Conservation (phyloP, 208 protist genomes). For the Crithidia fasciculata region DNA sequence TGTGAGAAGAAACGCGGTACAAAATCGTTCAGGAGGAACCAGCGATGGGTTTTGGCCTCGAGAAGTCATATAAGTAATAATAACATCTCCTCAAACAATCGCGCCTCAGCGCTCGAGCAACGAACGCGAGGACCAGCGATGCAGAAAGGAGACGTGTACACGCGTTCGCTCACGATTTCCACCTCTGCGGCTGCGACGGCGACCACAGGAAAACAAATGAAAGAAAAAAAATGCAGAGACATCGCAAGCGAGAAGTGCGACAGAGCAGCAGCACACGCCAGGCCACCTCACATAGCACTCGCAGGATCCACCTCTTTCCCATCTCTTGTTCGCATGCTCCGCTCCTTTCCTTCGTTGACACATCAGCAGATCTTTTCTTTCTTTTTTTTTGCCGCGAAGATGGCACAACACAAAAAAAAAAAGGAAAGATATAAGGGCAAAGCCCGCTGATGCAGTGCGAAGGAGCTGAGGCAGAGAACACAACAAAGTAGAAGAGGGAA, state of each 20-base stretch:
- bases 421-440: no score
- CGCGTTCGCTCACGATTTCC: no score
- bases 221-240: neutral
- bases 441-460: no score
- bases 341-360: neutral
- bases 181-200: no score
- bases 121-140: no score
- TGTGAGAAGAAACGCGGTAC: neutral
- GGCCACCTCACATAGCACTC: no score
- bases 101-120: no score
- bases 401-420: no score
- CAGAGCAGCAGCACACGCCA: neutral
- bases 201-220: neutral
- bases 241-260: conserved; percentile 1
- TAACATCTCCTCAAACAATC: neutral
- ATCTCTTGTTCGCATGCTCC: neutral
- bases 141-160: no score
- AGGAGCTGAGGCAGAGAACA: no score
- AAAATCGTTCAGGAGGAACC: conserved; percentile 15
- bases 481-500: no score
- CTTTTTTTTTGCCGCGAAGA: neutral
- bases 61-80: conserved; percentile 19
- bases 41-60: conserved; percentile 6
- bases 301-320: no score
- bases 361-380: neutral